Percentiles rank a stretch among this genome's conserved stretches.
These are phyloP conservation scores for Termitomyces sp. DNA, from an alignment of 768 basidiomycete genomes.

Conservation along the genomic window DNA sequence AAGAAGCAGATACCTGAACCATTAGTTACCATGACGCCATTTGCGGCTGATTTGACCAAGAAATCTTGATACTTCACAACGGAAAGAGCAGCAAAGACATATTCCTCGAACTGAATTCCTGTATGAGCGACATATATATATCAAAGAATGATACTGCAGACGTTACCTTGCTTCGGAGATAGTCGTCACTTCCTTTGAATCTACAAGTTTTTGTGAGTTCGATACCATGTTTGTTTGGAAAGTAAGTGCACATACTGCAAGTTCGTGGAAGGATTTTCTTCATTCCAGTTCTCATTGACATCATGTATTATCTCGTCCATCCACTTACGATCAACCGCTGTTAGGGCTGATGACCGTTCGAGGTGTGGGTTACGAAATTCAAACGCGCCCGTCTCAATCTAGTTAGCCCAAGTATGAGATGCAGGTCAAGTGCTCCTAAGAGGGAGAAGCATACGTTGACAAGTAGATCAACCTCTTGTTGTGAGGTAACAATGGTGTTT, in stretches of 20 bases:
- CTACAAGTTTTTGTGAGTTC: slow-evolving; percentile 31
- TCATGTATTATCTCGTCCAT: slow-evolving; percentile 92
- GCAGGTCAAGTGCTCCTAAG: not conserved
- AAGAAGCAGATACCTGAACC: slow-evolving; percentile 42
- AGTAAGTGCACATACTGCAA: slow-evolving; percentile 55
- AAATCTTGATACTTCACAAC: slow-evolving; percentile 91
- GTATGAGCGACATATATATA: not conserved
- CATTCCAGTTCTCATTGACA: slow-evolving; percentile 79
- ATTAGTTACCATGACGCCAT: slow-evolving; percentile 65
- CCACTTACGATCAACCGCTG: slow-evolving; percentile 95
- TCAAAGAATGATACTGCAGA: not conserved
- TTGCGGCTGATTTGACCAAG: slow-evolving; percentile 60
- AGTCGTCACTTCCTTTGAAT: slow-evolving; percentile 96
- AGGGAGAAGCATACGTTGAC: slow-evolving; percentile 60
- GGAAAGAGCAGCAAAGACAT: slow-evolving; percentile 83
- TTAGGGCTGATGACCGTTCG: slow-evolving; percentile 76
- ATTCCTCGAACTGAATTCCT: slow-evolving; percentile 78
- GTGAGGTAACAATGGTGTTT: slow-evolving; percentile 92
- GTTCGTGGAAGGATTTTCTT: slow-evolving; percentile 53
- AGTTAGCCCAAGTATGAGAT: slow-evolving; percentile 3
- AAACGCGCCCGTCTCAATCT: slow-evolving; percentile 85
- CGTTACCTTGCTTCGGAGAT: slow-evolving; percentile 77
- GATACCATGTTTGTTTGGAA: not conserved
- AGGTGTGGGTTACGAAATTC: slow-evolving; percentile 85
- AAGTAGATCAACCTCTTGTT: slow-evolving; percentile 86